These are phyloP conservation scores for Candida insectorum DNA, from an alignment of 805 yeast species.

Conservation along the genomic window DNA sequence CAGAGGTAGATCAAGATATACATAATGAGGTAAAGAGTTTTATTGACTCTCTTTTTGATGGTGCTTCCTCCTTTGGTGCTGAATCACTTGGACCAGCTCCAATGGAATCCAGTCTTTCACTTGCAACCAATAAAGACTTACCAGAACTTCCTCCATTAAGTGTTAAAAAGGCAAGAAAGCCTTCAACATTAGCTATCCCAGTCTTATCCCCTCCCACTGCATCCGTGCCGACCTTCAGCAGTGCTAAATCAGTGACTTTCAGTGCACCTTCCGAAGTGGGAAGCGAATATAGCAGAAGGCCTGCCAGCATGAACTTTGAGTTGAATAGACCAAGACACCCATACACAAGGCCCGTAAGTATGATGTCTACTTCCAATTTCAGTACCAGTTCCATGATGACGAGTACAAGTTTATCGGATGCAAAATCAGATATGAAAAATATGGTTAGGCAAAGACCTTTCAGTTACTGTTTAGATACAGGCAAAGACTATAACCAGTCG, in stretches of 20 bases:
- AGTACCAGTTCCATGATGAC: constrained; percentile 6
- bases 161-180: constrained; percentile 1
- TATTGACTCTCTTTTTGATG: constrained; percentile 5
- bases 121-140: constrained; percentile 1
- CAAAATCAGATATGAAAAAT: constrained; percentile 15
- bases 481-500: constrained; percentile 17
- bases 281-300: constrained; percentile 1
- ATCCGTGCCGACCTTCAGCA: neutral
- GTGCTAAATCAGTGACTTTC: neutral
- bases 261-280: neutral
- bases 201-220: neutral
- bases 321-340: neutral
- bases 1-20: neutral
- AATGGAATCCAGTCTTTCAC: neutral
- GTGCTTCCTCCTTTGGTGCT: neutral
- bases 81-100: neutral
- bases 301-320: constrained; percentile 9
- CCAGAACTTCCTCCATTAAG: constrained; percentile 3
- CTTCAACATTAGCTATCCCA: too few species aligned
- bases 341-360: constrained; percentile 8
- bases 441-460: constrained; percentile 25
- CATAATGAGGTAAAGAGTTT: constrained; percentile 4
- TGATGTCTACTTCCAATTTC: constrained; percentile 6
- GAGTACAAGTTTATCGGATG: constrained; percentile 6
- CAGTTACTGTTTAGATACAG: constrained; percentile 23